Percentiles rank a stretch among this genome's conserved stretches.
Evolutionary conservation across 2,329 filamentous ascomycete species (phyloP).

Genomic region (Dendryphion nanum): DNA sequence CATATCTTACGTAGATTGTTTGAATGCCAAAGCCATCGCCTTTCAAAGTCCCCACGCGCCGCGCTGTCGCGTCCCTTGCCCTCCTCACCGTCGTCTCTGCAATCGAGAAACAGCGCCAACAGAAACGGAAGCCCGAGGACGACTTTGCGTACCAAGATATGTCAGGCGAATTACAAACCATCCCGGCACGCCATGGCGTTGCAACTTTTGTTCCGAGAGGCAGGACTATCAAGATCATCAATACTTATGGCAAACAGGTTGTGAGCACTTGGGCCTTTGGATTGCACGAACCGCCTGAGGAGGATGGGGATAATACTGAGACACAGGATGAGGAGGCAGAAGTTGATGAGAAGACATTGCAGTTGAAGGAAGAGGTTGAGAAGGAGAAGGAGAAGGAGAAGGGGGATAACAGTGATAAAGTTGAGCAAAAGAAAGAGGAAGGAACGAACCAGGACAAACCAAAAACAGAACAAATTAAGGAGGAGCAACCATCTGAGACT

Average conservation of each 20-base stretch:
- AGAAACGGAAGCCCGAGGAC: constrained; percentile 7
- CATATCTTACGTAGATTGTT: too few species aligned
- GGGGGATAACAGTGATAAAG: constrained; percentile 9
- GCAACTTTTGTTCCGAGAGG: constrained; percentile 52
- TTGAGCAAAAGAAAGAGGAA: constrained; percentile 5
- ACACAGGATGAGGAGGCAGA: constrained; percentile 19
- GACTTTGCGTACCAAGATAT: constrained; percentile 27
- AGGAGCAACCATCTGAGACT: constrained; percentile 4
- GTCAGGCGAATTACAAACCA: constrained; percentile 44
- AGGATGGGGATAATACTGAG: constrained; percentile 22
- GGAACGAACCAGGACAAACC: constrained; percentile 3
- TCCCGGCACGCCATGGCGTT: constrained; percentile 50
- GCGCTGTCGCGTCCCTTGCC: constrained; percentile 36
- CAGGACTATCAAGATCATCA: constrained; percentile 50
- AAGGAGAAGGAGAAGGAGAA: constrained; percentile 12
- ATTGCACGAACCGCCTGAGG: constrained; percentile 44
- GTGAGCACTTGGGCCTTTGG: constrained; percentile 52
- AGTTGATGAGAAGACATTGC: constrained; percentile 19
- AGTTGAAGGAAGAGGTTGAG: constrained; percentile 16
- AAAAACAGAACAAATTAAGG: constrained; percentile 1
- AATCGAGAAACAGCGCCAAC: constrained; percentile 31
- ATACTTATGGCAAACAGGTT: constrained; percentile 51
- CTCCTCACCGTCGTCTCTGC: constrained; percentile 32
- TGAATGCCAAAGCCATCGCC: constrained; percentile 30
- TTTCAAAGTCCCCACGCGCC: constrained; percentile 25